Evolutionary conservation across 306 rosid genomes (phyloP).

Genomic region (Cicer judaicum): DNA sequence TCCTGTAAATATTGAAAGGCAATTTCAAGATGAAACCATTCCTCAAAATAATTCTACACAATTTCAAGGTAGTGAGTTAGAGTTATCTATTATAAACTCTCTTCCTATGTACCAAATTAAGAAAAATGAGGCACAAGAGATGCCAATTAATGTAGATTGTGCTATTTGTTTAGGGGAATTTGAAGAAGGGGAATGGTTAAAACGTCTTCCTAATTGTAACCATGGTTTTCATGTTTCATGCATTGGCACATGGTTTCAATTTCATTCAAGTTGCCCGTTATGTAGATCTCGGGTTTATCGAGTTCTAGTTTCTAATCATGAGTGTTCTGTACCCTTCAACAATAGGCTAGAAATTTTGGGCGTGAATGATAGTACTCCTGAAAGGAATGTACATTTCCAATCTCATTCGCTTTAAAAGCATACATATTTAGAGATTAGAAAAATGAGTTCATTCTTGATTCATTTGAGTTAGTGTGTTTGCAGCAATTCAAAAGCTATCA

Average conservation of each 20-base stretch:
- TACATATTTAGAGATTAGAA: conserved; percentile 4
- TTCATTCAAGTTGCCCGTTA: conserved; percentile 61
- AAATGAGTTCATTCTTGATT: neutral
- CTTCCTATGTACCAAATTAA: conserved; percentile 50
- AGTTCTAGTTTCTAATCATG: conserved; percentile 14
- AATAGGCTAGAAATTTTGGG: conserved; percentile 20
- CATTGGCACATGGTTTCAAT: conserved; percentile 58
- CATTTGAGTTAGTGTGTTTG: neutral
- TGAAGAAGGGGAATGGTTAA: conserved; percentile 63
- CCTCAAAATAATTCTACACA: conserved; percentile 33
- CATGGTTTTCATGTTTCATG: conserved; percentile 64
- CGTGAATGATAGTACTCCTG: conserved; percentile 39
- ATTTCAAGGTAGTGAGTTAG: conserved; percentile 48
- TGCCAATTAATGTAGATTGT: conserved; percentile 45
- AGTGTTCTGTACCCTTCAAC: conserved; percentile 7
- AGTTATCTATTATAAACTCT: conserved; percentile 34
- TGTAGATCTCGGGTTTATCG: conserved; percentile 55
- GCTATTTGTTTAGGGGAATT: conserved; percentile 67
- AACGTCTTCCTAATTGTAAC: conserved; percentile 50
- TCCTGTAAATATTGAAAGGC: conserved; percentile 14
- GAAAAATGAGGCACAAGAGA: conserved; percentile 39
- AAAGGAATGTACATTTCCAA: conserved; percentile 41
- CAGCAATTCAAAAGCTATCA: too few relatives aligned
- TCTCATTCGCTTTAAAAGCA: conserved; percentile 18
- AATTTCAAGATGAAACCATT: conserved; percentile 6